Base-by-base conservation (phyloP, 331 rosid species). In the Malus hybrid region DNA sequence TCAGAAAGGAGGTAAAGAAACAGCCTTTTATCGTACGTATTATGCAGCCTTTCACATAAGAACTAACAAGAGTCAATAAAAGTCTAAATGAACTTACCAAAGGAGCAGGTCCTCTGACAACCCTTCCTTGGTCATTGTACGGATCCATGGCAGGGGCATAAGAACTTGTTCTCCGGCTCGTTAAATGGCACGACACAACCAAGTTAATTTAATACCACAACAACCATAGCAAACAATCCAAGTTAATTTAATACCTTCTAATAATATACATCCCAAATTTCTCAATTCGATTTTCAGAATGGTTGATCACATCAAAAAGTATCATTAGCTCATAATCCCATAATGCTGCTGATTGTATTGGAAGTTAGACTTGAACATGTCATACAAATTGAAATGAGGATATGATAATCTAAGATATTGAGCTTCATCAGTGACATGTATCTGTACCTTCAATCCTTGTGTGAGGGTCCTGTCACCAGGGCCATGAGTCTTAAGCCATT, bases 81-180 rank as follows among this genome's bases (percentile, higher is more conserved):
- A n/a, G 28, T 32, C 29, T 28, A 19, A 46, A 46, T 11, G 36
- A 64, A 65, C 91, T 86, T 79, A 93, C 99, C 93, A 95, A 76
- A 36, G 99, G 99, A 44, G 99, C 97, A 69, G 97, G 99, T 80
- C 99, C 99, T 81, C 99, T 85, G 32, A 95, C 97, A 77, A 95
- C 99, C 72, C 76, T 86, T 74, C 99, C 99, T 84, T 90, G 97
- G 48, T 90, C 80, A 62, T 88, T 92, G 96, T 92, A 92, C 73
- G 75, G 97, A 95, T 72, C 99, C 99, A 85, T 95, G 99, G 90
- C 99, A 95, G 1, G 99, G 99, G 83, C 99, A 95, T 61, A 95
- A 77, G 89, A 92, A 95, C 84, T 95, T 92, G 34, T 95, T 90
- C 85, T 90, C 97, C 0, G 97, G 96, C 11, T 28, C 0, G 82